Conservation (phyloP, 768 basidiomycete genomes). For the Boletus bicolor region DNA sequence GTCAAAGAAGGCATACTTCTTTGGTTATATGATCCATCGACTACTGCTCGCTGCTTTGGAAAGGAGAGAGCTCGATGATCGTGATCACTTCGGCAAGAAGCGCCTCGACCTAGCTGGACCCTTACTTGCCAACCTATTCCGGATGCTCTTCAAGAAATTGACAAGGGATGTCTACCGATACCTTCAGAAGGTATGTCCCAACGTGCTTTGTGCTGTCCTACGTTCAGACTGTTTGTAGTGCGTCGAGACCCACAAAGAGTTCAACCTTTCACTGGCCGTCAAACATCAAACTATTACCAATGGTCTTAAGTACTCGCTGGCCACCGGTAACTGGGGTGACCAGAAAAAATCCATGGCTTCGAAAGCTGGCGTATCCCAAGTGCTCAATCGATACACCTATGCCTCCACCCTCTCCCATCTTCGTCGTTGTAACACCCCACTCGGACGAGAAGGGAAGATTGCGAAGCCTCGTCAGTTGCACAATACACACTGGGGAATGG, state of each 20-base stretch:
- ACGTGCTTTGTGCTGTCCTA: background rate
- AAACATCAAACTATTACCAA: conserved; percentile 98
- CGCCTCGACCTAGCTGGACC: conserved; percentile 95
- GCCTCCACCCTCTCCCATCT: conserved; percentile 97
- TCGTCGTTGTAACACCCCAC: conserved; percentile 96
- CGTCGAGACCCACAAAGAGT: conserved; percentile 94
- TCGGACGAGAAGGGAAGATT: conserved; percentile 98
- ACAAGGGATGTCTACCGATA: conserved; percentile 97
- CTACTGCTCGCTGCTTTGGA: conserved; percentile 91
- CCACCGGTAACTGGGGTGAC: conserved; percentile 99
- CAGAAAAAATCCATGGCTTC: conserved; percentile 98
- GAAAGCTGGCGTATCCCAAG: conserved; percentile 98
- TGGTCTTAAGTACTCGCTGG: conserved; percentile 95
- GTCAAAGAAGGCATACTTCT: conserved; percentile 98
- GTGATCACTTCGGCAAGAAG: conserved; percentile 99
- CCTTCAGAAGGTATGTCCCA: conserved; percentile 77
- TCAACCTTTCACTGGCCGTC: conserved; percentile 86
- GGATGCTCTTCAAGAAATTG: conserved; percentile 94
- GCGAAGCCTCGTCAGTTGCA: conserved; percentile 98
- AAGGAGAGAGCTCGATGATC: conserved; percentile 93
- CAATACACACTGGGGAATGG: conserved; percentile 99
- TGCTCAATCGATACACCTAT: conserved; percentile 97
- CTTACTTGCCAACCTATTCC: conserved; percentile 92
- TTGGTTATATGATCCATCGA: conserved; percentile 99
- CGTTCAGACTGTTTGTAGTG: conserved; percentile 53